Conservation (phyloP, 192 early-diverging fungal species). For the Anaeromyces robustus region DNA sequence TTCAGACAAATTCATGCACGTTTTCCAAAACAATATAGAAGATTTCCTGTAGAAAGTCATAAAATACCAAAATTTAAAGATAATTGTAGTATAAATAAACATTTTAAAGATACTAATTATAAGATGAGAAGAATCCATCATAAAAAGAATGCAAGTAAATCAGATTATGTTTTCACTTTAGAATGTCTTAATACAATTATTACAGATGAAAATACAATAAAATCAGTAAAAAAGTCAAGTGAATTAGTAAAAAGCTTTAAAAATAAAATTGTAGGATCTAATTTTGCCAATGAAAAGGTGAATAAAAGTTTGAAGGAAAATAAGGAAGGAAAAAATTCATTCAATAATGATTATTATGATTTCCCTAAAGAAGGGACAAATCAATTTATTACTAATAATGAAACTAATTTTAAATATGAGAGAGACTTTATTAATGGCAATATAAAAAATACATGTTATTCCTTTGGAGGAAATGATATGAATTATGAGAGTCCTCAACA, state of each 20-base stretch:
- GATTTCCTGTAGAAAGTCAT: not conserved
- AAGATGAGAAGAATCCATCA: not conserved
- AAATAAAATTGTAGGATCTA: not conserved
- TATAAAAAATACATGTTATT: not conserved
- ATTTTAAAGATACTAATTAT: not conserved
- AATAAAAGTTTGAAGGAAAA: too few species aligned
- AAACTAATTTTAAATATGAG: not conserved
- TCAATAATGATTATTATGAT: too few species aligned
- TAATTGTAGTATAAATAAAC: not conserved
- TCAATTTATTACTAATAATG: not conserved
- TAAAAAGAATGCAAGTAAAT: not conserved
- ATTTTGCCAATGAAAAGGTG: too few species aligned
- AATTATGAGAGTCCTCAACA: not conserved
- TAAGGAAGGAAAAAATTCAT: too few species aligned
- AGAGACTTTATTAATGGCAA: not conserved
- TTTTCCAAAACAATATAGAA: not conserved
- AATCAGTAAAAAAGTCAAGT: not conserved
- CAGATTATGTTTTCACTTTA: not conserved
- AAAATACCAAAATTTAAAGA: not conserved
- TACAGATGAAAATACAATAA: not conserved
- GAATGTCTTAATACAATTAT: not conserved
- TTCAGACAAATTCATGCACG: not conserved
- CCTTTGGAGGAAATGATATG: not conserved
- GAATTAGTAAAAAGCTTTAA: not conserved
- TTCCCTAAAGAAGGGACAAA: too few species aligned